These are phyloP conservation scores for Aspergillus texensis DNA, from an alignment of 2,329 filamentous ascomycete genomes.

Conservation along the genomic window DNA sequence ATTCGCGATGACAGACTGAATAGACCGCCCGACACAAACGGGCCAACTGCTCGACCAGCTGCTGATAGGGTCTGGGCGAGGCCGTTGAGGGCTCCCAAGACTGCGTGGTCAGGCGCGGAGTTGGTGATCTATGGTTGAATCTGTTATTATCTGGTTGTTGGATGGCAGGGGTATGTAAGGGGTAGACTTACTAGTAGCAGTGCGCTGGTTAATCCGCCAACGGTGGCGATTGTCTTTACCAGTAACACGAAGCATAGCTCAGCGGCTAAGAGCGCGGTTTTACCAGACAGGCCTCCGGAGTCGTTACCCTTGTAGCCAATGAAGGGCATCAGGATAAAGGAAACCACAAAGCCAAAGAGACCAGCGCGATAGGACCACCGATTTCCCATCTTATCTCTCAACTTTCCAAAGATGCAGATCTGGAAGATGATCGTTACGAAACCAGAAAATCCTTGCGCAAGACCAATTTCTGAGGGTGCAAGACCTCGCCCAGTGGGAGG, in stretches of 20 bases:
- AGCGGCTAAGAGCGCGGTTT: conserved; percentile 72
- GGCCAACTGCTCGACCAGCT: conserved; percentile 82
- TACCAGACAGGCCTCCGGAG: conserved; percentile 61
- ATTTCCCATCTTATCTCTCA: conserved; percentile 81
- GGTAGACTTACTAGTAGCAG: conserved; percentile 71
- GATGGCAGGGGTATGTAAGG: background rate
- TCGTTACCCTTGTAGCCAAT: conserved; percentile 73
- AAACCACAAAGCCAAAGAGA: conserved; percentile 76
- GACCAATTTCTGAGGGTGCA: conserved; percentile 76
- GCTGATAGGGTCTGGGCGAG: conserved; percentile 92
- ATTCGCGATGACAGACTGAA: conserved; percentile 78
- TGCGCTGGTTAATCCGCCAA: conserved; percentile 87
- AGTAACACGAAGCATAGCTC: conserved; percentile 82
- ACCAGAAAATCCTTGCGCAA: conserved; percentile 83
- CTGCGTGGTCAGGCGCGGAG: conserved; percentile 80
- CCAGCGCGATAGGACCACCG: conserved; percentile 79
- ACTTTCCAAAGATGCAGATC: conserved; percentile 75
- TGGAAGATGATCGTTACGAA: conserved; percentile 88
- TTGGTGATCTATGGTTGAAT: conserved; percentile 74
- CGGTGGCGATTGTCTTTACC: conserved; percentile 85
- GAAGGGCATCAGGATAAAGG: conserved; percentile 87
- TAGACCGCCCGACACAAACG: conserved; percentile 82
- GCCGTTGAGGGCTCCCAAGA: conserved; percentile 87
- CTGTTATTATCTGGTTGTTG: background rate
- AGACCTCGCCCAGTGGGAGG: conserved; percentile 77